Conservation (phyloP, 768 basidiomycete genomes). For the Lactarius vividus region DNA sequence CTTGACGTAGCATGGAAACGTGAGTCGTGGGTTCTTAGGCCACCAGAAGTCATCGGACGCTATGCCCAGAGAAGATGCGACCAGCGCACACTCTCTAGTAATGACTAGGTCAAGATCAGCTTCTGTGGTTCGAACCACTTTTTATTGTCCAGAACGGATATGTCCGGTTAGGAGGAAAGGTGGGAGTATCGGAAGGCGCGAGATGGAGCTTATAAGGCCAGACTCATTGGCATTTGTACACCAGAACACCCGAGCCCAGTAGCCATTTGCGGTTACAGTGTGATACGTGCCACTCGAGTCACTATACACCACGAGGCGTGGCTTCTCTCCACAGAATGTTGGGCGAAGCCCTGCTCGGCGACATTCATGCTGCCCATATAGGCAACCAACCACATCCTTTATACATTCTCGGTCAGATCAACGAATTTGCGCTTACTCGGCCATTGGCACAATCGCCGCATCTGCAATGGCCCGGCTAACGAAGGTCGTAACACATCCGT, state of each 20-base stretch:
- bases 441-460: neutral
- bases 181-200: too few species aligned
- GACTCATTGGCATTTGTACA: neutral
- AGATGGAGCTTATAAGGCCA: neutral
- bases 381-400: neutral
- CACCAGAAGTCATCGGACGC: neutral
- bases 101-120: too few species aligned
- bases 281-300: too few species aligned
- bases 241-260: neutral
- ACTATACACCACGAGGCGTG: neutral
- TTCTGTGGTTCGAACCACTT: too few species aligned
- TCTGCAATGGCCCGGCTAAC: neutral
- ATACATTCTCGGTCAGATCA: neutral
- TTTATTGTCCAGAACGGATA: constrained; percentile 60
- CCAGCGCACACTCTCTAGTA: too few species aligned
- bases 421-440: neutral
- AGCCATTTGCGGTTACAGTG: neutral
- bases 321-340: neutral
- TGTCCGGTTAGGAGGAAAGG: too few species aligned
- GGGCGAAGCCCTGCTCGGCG: neutral
- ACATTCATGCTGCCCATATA: neutral
- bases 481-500: neutral
- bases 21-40: neutral
- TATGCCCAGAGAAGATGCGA: neutral
- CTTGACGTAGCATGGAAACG: neutral